Percentiles rank a stretch among this genome's conserved stretches.
Evolutionary conservation across 129 eudicot species (phyloP).

Genomic region (Chrysanthemum makinoi): DNA sequence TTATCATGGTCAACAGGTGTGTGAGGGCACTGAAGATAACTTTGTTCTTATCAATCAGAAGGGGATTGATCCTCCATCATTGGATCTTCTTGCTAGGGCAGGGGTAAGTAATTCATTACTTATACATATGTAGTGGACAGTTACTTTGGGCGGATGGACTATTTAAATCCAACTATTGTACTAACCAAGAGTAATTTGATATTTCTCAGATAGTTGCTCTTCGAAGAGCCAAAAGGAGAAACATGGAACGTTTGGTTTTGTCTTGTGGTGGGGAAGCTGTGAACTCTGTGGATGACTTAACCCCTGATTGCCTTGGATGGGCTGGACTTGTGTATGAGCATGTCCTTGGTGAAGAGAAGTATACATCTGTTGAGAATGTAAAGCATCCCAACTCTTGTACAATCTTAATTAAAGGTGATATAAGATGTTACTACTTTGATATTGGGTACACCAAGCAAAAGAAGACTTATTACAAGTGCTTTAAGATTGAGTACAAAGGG

Average conservation of each 20-base stretch:
- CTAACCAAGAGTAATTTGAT: neutral
- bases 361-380: conserved; percentile 85
- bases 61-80: conserved; percentile 94
- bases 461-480: too few species aligned
- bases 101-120: conserved; percentile 53
- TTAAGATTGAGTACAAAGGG: neutral
- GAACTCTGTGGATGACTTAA: conserved; percentile 84
- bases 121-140: too few species aligned
- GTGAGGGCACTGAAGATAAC: conserved; percentile 63
- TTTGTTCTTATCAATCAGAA: conserved; percentile 90
- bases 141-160: too few species aligned
- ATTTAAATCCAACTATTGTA: too few species aligned
- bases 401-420: conserved; percentile 69
- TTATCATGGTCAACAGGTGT: conserved; percentile 51
- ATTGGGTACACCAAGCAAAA: too few species aligned
- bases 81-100: conserved; percentile 85
- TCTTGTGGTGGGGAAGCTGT: conserved; percentile 96
- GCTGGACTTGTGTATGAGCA: conserved; percentile 93
- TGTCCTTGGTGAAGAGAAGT: conserved; percentile 90
- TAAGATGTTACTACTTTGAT: too few species aligned
- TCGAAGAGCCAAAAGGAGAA: conserved; percentile 89
- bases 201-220: conserved; percentile 65
- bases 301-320: conserved; percentile 87
- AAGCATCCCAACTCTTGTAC: conserved; percentile 85
- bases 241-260: conserved; percentile 83